phyloP scores from a whole-genome alignment of 192 early-diverging fungal species.

The Gigaspora rosea region DNA sequence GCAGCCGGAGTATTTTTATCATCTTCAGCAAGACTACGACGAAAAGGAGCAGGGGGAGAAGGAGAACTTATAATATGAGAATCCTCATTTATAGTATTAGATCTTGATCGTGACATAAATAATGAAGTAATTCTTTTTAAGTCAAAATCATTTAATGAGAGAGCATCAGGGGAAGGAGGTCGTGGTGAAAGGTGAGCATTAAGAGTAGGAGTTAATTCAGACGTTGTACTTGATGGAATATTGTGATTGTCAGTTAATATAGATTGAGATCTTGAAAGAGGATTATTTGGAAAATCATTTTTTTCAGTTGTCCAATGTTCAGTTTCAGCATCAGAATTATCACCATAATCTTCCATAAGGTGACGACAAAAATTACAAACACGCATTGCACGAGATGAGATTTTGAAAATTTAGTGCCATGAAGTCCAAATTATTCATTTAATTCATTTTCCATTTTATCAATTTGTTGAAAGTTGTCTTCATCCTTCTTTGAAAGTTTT shows the following conservation, averaged over 20 bases:
- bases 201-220: neutral
- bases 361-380: conserved; percentile 67
- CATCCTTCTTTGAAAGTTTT: too few species aligned
- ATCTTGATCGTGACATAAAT: conserved; percentile 46
- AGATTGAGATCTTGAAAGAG: conserved; percentile 37
- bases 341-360: conserved; percentile 54
- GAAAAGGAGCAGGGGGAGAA: conserved; percentile 48
- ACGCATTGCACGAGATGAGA: too few species aligned
- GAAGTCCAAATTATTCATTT: too few species aligned
- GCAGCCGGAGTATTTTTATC: conserved; percentile 37
- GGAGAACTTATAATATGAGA: conserved; percentile 9
- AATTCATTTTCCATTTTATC: too few species aligned
- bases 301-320: conserved; percentile 34
- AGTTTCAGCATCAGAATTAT: conserved; percentile 37
- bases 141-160: conserved; percentile 36
- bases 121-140: conserved; percentile 39
- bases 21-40: conserved; percentile 41
- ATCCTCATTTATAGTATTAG: conserved; percentile 44
- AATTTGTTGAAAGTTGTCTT: too few species aligned
- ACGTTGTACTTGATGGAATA: conserved; percentile 23
- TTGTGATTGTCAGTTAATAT: conserved; percentile 38
- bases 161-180: conserved; percentile 24
- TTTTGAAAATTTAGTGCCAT: too few species aligned
- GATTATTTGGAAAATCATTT: conserved; percentile 27
- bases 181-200: neutral